Percentiles rank a stretch among this genome's conserved stretches.
phyloP scores from a whole-genome alignment of 2,329 filamentous ascomycete genomes.

The Sporothrix brunneoviolacea region DNA sequence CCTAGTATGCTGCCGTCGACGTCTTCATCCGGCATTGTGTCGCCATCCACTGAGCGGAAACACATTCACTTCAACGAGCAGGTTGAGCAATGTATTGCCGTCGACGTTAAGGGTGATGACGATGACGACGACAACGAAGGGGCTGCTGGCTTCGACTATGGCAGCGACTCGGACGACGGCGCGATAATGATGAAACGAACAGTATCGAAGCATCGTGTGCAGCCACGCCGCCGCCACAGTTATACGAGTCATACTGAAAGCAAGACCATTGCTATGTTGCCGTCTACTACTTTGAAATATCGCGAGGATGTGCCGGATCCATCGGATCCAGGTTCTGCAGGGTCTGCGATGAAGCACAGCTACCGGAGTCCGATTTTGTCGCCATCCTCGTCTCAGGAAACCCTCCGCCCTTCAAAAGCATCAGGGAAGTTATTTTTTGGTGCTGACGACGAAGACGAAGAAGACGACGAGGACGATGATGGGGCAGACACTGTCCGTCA shows the following conservation, averaged over 20 bases:
- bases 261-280: slow-evolving; percentile 82
- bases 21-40: slow-evolving; percentile 61
- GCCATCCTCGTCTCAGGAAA: slow-evolving; percentile 77
- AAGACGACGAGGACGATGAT: slow-evolving; percentile 33
- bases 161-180: slow-evolving; percentile 68
- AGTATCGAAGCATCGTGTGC: slow-evolving; percentile 48
- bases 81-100: slow-evolving; percentile 90
- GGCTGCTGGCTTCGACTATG: slow-evolving; percentile 30
- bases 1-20: slow-evolving; percentile 60
- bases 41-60: slow-evolving; percentile 61
- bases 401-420: slow-evolving; percentile 62
- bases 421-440: slow-evolving; percentile 60
- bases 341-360: slow-evolving; percentile 58
- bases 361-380: slow-evolving; percentile 50
- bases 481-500: slow-evolving; percentile 1
- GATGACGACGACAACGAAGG: slow-evolving; percentile 53
- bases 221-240: slow-evolving; percentile 41
- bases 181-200: slow-evolving; percentile 75
- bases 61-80: slow-evolving; percentile 97
- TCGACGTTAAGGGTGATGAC: slow-evolving; percentile 77
- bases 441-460: slow-evolving; percentile 53
- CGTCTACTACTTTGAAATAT: slow-evolving; percentile 82
- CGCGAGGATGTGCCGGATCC: slow-evolving; percentile 61
- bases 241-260: slow-evolving; percentile 48
- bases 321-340: slow-evolving; percentile 43